Conservation (phyloP, 2,329 filamentous ascomycete genomes). For the Trichoderma aggressivum region DNA sequence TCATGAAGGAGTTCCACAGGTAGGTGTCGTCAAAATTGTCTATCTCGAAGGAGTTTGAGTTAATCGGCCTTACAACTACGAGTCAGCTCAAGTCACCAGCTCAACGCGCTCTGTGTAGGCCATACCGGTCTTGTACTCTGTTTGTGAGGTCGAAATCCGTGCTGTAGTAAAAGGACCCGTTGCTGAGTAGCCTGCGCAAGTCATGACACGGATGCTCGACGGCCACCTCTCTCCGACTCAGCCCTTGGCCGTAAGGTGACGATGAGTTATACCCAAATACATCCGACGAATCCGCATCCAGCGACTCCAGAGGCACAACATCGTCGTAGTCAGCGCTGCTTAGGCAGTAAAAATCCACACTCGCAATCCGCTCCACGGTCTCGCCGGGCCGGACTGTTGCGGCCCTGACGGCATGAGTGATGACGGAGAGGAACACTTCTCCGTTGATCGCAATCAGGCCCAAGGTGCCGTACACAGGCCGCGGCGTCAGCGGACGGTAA, state of each 20-base stretch:
- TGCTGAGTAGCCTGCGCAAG: constrained; percentile 85
- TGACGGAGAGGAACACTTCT: constrained; percentile 88
- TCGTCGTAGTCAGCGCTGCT: constrained; percentile 85
- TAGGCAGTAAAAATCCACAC: constrained; percentile 89
- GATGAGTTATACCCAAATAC: constrained; percentile 47
- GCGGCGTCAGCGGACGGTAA: constrained; percentile 70
- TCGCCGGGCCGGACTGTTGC: constrained; percentile 83
- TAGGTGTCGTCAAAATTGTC: constrained; percentile 91
- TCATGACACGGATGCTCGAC: constrained; percentile 87
- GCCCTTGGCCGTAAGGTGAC: constrained; percentile 36
- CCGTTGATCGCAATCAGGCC: constrained; percentile 79
- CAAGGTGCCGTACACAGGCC: constrained; percentile 79
- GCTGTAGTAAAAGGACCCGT: constrained; percentile 96
- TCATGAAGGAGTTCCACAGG: constrained; percentile 99
- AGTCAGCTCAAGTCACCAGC: constrained; percentile 17
- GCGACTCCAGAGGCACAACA: constrained; percentile 55
- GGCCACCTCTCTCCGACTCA: constrained; percentile 65
- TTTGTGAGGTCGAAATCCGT: constrained; percentile 98
- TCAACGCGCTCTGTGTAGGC: neutral
- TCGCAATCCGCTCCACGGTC: constrained; percentile 80
- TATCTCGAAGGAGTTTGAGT: constrained; percentile 78
- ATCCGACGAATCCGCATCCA: constrained; percentile 49
- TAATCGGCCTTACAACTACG: constrained; percentile 57
- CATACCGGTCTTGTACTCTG: constrained; percentile 78
- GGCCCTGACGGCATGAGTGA: constrained; percentile 73